These are phyloP conservation scores for Musa balbisiana DNA, from an alignment of 202 grass and related monocot genomes.

Conservation along the genomic window DNA sequence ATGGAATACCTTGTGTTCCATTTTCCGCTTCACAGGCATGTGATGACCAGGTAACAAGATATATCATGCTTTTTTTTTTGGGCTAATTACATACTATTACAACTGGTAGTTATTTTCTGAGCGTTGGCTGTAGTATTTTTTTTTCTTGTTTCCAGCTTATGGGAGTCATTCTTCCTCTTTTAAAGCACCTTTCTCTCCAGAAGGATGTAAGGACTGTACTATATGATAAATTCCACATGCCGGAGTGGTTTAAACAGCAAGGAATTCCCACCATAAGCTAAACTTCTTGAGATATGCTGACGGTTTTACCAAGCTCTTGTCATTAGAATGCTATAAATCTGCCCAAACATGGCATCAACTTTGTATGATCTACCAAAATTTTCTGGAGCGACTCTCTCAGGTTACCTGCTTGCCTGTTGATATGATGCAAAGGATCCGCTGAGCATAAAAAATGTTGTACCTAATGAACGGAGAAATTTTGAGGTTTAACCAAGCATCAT, in stretches of 20 bases:
- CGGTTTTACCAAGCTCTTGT: too few relatives aligned
- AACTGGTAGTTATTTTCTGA: too few relatives aligned
- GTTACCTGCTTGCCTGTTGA: background rate
- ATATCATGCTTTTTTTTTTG: background rate
- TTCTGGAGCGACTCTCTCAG: background rate
- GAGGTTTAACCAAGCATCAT: background rate
- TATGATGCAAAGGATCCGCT: background rate
- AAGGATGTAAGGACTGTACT: conserved; percentile 77
- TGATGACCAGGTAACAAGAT: conserved; percentile 72
- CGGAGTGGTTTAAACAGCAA: conserved; percentile 94
- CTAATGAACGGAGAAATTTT: background rate
- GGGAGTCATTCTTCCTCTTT: conserved; percentile 77
- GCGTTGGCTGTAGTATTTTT: background rate
- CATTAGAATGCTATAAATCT: background rate
- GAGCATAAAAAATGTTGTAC: background rate
- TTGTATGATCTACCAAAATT: background rate
- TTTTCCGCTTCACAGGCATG: conserved; percentile 76
- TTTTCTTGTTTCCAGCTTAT: conserved; percentile 49
- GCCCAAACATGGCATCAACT: background rate
- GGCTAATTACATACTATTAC: background rate
- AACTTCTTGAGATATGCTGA: background rate
- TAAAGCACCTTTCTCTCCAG: conserved; percentile 76
- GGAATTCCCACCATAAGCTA: conserved; percentile 40
- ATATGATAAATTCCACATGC: conserved; percentile 97
- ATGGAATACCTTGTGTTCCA: conserved; percentile 90